Percentiles rank a stretch among this genome's conserved stretches.
phyloP scores from a whole-genome alignment of 1,284 basidiomycete genomes.

The Amylostereum areolatum region DNA sequence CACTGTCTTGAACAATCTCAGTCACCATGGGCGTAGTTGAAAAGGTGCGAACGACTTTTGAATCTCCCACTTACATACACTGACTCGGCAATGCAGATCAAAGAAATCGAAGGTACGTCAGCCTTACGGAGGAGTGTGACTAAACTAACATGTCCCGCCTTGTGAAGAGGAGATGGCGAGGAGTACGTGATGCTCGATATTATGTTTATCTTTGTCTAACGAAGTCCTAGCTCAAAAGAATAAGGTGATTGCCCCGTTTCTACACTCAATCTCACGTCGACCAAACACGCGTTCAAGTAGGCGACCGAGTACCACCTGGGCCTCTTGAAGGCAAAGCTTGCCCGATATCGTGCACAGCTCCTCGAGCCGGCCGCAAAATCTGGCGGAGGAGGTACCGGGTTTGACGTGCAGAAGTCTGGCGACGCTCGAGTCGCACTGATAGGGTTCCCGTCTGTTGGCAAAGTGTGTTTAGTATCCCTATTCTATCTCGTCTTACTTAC shows the following conservation, averaged over 20 bases:
- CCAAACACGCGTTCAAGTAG: constrained; percentile 35
- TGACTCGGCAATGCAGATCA: constrained; percentile 51
- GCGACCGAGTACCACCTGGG: constrained; percentile 90
- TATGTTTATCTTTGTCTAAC: constrained; percentile 11
- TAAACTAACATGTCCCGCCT: neutral
- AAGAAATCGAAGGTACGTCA: constrained; percentile 84
- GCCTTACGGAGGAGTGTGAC: too few species aligned
- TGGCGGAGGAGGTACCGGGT: constrained; percentile 79
- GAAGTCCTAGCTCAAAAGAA: constrained; percentile 77
- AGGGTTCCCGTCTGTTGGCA: constrained; percentile 93
- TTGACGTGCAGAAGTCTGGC: constrained; percentile 92
- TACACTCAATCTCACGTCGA: constrained; percentile 5
- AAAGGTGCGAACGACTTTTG: constrained; percentile 47
- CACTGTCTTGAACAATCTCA: neutral
- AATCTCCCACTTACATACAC: too few species aligned
- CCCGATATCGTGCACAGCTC: constrained; percentile 86
- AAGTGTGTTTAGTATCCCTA: constrained; percentile 35
- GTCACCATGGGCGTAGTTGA: constrained; percentile 81
- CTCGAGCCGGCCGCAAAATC: constrained; percentile 83
- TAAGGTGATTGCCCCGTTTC: constrained; percentile 43
- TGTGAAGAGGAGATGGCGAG: constrained; percentile 87
- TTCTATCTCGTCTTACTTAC: neutral
- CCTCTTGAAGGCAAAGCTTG: constrained; percentile 86
- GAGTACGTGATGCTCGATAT: constrained; percentile 49
- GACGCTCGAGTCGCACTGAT: constrained; percentile 93